Evolutionary conservation across 768 basidiomycete genomes (phyloP).

Genomic region (Mycena venus): DNA sequence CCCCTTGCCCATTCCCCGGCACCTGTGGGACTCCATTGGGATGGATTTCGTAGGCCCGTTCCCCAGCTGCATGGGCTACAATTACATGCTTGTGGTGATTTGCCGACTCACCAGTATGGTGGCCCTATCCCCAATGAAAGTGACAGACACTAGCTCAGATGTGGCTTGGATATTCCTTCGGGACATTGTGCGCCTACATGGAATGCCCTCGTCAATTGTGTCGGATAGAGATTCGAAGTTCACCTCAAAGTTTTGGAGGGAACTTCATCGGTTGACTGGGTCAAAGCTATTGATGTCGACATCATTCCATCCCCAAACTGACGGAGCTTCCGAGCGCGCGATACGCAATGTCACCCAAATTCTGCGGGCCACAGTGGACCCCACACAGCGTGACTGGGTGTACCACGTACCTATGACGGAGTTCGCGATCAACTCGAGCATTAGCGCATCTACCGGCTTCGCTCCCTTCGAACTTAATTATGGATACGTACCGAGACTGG

Average conservation of each 20-base stretch:
- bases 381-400: conserved; percentile 50
- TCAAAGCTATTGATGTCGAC: too few species aligned
- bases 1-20: conserved; percentile 34
- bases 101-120: too few species aligned
- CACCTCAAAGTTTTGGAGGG: too few species aligned
- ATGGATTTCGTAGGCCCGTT: too few species aligned
- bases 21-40: too few species aligned
- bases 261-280: too few species aligned
- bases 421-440: too few species aligned
- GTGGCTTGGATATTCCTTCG: conserved; percentile 19
- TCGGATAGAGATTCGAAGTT: too few species aligned
- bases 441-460: too few species aligned
- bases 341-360: conserved; percentile 49
- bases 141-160: not conserved
- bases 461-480: conserved; percentile 48
- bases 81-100: too few species aligned
- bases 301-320: too few species aligned
- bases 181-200: conserved; percentile 17
- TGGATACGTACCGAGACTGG: conserved; percentile 20
- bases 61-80: too few species aligned
- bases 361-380: conserved; percentile 35
- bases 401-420: conserved; percentile 46
- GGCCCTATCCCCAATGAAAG: conserved; percentile 1
- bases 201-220: conserved; percentile 26
- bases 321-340: conserved; percentile 41